Evolutionary conservation across 306 rosid species (phyloP), one percentile per base, ranked within the genome.

Genomic region (Mucuna pruriens): DNA sequence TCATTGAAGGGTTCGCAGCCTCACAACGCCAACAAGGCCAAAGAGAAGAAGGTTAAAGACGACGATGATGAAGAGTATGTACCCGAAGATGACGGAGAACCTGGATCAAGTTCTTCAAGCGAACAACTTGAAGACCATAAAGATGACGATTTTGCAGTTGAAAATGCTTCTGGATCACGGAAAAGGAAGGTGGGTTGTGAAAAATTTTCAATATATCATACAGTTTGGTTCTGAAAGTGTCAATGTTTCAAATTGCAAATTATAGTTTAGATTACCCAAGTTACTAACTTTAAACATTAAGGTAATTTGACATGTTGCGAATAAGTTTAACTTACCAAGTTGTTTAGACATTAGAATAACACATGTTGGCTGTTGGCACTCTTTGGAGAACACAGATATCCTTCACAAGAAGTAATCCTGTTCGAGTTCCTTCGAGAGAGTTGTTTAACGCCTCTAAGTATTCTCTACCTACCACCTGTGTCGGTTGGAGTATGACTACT

Each of bases 1-100:
- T 83, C 92, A n/a, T 63, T 93, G n/a, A 82, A 80, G 88, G 80
- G 78, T 36, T 54, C 45, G 6, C 1, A 15, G 5, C 42, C 74
- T 66, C 86, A 36, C 74, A 85, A 1, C 5, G 42, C 62, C 10
- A 46, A 26, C 7, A 94, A 92, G 52, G 89, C 87, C 5, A 95
- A 90, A 81, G 68, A 34, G 44, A 88, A 89, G 83, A 54, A 62
- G 42, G 85, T 82, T 42, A 22, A 64, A 46, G 82, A 86, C 3
- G 87, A 73, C 1, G 87, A 73, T 12, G 84, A 88, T 2, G 84
- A 80, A n/a, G 97, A 95, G 46, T 91, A 95, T 57, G 67, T 8
- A 74, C 99, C 97, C 17, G 86, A 80, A 39, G 80, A 61, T 1
- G 87, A 72, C 15, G 82, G n/a, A 23, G 85, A 86, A 39, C 85